Conservation (phyloP, 495 filamentous ascomycete species). For the Penicillium flavigenum region DNA sequence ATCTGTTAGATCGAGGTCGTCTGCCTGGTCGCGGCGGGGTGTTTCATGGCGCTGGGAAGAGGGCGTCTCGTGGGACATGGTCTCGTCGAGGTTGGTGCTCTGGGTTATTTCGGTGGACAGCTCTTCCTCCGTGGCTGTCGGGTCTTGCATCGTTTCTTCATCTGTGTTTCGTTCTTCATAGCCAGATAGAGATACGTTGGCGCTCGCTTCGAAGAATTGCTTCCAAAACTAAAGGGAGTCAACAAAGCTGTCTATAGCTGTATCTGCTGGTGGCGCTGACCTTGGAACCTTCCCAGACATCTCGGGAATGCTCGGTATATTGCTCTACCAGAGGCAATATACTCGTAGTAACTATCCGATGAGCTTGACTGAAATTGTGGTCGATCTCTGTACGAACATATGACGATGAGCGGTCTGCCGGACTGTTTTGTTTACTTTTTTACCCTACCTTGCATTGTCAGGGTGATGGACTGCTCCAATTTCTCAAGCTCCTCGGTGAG, state of each 20-base stretch:
- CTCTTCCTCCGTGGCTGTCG: slow-evolving; percentile 50
- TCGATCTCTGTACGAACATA: slow-evolving; percentile 77
- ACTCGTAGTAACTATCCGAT: slow-evolving; percentile 91
- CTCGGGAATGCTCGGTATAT: slow-evolving; percentile 88
- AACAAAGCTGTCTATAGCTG: slow-evolving; percentile 1
- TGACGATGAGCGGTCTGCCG: slow-evolving; percentile 11
- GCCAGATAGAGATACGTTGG: slow-evolving; percentile 94
- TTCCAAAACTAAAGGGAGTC: slow-evolving; percentile 80
- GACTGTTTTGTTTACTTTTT: slow-evolving; percentile 20
- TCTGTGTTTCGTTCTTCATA: slow-evolving; percentile 77
- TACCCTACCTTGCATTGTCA: slow-evolving; percentile 82
- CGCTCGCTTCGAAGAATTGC: slow-evolving; percentile 97
- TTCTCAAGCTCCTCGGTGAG: slow-evolving; percentile 95
- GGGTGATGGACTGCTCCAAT: slow-evolving; percentile 92
- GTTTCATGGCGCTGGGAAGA: slow-evolving; percentile 28
- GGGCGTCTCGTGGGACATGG: slow-evolving; percentile 37
- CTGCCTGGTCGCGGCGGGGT: slow-evolving; percentile 38
- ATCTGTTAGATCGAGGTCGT: slow-evolving; percentile 51
- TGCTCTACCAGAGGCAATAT: slow-evolving; percentile 95
- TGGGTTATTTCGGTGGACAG: slow-evolving; percentile 51
- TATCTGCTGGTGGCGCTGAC: slow-evolving; percentile 30
- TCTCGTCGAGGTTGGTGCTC: slow-evolving; percentile 32
- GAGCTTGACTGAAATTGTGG: slow-evolving; percentile 94
- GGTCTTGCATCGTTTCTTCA: slow-evolving; percentile 47
- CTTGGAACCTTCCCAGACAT: slow-evolving; percentile 97